A percentile compares a stretch with the other conserved stretches of the same genome.
Evolutionary conservation across 768 basidiomycete species (phyloP).

Genomic region (Porphyrellus cyaneotinctus): DNA sequence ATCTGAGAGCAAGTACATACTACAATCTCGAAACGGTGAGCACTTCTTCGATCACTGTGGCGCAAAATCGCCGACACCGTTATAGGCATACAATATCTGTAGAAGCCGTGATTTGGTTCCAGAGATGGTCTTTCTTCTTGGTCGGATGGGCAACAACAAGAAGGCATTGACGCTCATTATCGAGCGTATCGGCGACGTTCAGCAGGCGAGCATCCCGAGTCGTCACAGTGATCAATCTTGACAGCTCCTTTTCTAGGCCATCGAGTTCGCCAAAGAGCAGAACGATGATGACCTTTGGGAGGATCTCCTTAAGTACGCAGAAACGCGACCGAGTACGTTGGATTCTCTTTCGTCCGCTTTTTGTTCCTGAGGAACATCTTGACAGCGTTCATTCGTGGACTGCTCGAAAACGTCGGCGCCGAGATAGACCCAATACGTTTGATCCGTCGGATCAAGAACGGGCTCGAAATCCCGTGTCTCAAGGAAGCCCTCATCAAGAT

Average conservation of each 20-base stretch:
- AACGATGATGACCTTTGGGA: constrained; percentile 98
- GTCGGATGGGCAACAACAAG: constrained; percentile 97
- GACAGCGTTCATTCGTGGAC: constrained; percentile 86
- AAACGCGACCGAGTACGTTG: constrained; percentile 77
- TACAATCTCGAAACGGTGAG: constrained; percentile 83
- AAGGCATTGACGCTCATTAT: constrained; percentile 92
- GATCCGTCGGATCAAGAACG: constrained; percentile 92
- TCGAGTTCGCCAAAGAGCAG: constrained; percentile 97
- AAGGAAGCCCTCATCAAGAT: constrained; percentile 96
- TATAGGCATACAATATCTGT: constrained; percentile 82
- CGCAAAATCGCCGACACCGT: not conserved
- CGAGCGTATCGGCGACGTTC: constrained; percentile 88
- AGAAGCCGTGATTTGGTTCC: constrained; percentile 81
- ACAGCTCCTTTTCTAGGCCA: constrained; percentile 53
- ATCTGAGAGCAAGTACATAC: constrained; percentile 84
- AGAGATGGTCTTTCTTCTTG: constrained; percentile 97
- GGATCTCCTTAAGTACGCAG: constrained; percentile 89
- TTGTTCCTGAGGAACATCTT: not conserved
- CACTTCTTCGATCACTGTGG: not conserved
- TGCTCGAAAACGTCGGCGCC: constrained; percentile 93
- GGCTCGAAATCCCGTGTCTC: constrained; percentile 92
- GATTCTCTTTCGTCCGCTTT: not conserved
- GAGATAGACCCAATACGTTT: constrained; percentile 94
- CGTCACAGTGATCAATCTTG: not conserved
- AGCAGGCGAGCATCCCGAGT: constrained; percentile 51